Base-by-base conservation (phyloP, 148 eudicot genomes). In the Vaccinium vitisidaea region DNA sequence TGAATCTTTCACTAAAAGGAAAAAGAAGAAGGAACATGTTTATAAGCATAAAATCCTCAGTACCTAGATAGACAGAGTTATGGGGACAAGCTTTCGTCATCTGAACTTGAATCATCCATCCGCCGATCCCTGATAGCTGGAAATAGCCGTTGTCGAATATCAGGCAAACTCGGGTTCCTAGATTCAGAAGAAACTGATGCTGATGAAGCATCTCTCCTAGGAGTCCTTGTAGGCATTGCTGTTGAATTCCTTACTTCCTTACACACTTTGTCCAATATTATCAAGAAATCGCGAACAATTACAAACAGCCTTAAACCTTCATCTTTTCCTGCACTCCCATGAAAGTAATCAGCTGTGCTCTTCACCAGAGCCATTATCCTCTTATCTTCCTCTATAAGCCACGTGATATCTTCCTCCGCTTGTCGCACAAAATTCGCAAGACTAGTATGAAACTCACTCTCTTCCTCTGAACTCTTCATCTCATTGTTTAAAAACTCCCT, bases 261-360 rank as follows among this genome's bases (percentile, higher is more conserved):
- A 77, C 98, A 96, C 65, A 89, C 92, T 59, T 86, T 94, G 83
- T 94, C 99, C 55, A 96, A 77, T 73, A 96, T 84, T 46, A 88
- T 19, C 78, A 94, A 85, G 81, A 96, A 96, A 85, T 94, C 97
- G 6, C 95, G 92, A 21, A 96, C 95, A 50, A 92, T 86, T 18
- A 87, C 87, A 85, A 96, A 96, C 79, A 96, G 84, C 36, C 95
- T 86, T 79, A 93, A 80, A 2, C 94, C 99, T 87, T 96, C 98
- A 53, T 95, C 98, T 77, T 85, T 90, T 16, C 88, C 93, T 6
- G 96, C 52, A 85, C 84, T 92, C 6, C 98, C 98, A 52, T 96
- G 98, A 87, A 94, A 96, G 80, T 92, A 96, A 77, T 96, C 98
- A 0, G 91, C 91, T 2, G 98, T 96, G 75, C 88, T 91, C 87